Percentiles rank a stretch among this genome's conserved stretches.
Conservation (phyloP, 2,329 filamentous ascomycete genomes). For the Ilyonectria robusta region DNA sequence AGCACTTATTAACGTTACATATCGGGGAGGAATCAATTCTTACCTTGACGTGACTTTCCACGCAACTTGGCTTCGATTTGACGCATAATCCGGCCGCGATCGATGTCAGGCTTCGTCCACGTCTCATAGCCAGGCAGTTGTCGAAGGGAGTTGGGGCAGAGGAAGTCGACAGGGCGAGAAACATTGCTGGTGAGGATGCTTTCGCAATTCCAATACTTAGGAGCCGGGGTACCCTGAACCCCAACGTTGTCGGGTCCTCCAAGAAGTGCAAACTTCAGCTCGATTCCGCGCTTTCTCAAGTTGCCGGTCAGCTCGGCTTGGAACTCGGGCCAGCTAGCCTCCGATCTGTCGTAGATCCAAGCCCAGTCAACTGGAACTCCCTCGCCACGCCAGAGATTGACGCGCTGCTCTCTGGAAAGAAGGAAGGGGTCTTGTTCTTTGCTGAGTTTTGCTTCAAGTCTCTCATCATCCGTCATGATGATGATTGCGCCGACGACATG, state of each 20-base stretch:
- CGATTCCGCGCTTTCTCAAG: constrained; percentile 21
- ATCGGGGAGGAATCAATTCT: not conserved
- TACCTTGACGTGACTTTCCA: constrained; percentile 22
- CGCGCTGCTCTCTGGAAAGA: constrained; percentile 42
- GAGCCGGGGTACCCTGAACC: constrained; percentile 20
- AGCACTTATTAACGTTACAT: not conserved
- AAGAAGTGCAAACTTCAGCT: constrained; percentile 44
- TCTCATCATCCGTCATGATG: constrained; percentile 43
- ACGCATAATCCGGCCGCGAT: constrained; percentile 21
- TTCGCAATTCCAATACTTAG: constrained; percentile 40
- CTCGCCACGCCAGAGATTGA: constrained; percentile 44
- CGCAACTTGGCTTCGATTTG: constrained; percentile 26
- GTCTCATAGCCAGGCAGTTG: constrained; percentile 39
- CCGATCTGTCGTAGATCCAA: constrained; percentile 44
- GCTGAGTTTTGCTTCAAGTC: constrained; percentile 43
- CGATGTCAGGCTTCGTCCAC: constrained; percentile 35
- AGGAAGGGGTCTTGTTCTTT: constrained; percentile 23
- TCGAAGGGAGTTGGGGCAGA: constrained; percentile 38
- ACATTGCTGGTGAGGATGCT: constrained; percentile 46
- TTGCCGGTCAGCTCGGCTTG: constrained; percentile 23
- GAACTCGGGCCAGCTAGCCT: constrained; percentile 35
- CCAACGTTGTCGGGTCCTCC: constrained; percentile 46
- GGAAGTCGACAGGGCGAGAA: constrained; percentile 46
- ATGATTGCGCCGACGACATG: constrained; percentile 52
- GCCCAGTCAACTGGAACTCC: constrained; percentile 39